Evolutionary conservation across 768 basidiomycete species (phyloP), one percentile per base, ranked within the genome.

Genomic region (Chalciporus chontae): DNA sequence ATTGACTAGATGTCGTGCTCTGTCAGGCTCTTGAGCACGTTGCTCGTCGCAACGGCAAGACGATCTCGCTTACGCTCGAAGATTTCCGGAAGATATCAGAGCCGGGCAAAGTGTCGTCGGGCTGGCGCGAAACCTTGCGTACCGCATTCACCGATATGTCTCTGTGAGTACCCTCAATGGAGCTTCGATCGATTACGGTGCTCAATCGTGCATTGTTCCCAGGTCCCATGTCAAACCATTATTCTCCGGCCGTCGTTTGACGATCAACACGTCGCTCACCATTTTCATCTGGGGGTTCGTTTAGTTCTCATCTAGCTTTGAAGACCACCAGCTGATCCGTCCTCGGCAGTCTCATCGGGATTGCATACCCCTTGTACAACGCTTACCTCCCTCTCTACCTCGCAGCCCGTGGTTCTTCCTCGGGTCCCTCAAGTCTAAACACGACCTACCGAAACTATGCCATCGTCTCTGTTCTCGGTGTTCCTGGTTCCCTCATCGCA

Each of bases 281-380:
- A 77, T 80, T 48, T 43, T 75, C 9, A 66, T 78, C n/a, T 81
- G 80, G 78, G 75, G 77, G 70, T 77, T 58, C 18, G 71, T n/a
- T n/a, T 63, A 2, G 11, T 47, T 8, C 4, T 6, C 18, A 23
- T 34, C 36, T 18, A 23, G 10, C 18, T 1, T 3, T 14, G 27
- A 14, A 21, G 34, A 37, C 32, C 19, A 27, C 34, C 23, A 36
- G 1, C 37, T 58, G 6, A 57, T 18, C 6, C 11, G 34, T 18
- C 10, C 18, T 36, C 21, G 0, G 26, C 66, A 77, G 70, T 29
- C 55, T 76, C 23, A 74, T 79, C 43, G 80, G 79, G 8, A 70
- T 80, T 1, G 78, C 77, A 7, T 81, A 77, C 55, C 80, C 80
- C 5, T 67, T 81, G 3, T 79, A 74, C 66, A 79, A 70, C 48